A percentile compares a stretch with the other conserved stretches of the same genome.
These are phyloP conservation scores for Durio zibethinus DNA, from an alignment of 345 rosid species.

Conservation along the genomic window DNA sequence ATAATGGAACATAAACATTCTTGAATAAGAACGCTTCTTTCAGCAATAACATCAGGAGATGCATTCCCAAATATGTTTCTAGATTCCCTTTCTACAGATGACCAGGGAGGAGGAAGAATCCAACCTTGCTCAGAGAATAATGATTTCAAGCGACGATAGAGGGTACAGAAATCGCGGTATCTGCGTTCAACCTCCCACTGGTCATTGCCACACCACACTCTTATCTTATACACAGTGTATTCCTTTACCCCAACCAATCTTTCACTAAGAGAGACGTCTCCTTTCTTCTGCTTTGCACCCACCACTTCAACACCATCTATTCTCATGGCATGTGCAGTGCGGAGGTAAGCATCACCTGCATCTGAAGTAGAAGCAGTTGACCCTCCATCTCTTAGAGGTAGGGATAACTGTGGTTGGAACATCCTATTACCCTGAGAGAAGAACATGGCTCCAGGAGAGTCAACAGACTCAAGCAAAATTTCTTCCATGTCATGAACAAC, in stretches of 20 bases:
- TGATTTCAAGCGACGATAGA: slow-evolving; percentile 74
- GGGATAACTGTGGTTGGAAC: slow-evolving; percentile 47
- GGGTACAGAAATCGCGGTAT: slow-evolving; percentile 87
- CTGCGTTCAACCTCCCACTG: slow-evolving; percentile 93
- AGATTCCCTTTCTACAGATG: slow-evolving; percentile 75
- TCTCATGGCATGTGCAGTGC: slow-evolving; percentile 34
- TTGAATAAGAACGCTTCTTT: slow-evolving; percentile 85
- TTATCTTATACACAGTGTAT: slow-evolving; percentile 76
- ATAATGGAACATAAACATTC: slow-evolving; percentile 73
- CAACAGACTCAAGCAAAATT: slow-evolving; percentile 73
- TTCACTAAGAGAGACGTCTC: slow-evolving; percentile 88
- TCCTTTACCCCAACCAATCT: slow-evolving; percentile 95
- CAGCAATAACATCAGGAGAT: slow-evolving; percentile 75
- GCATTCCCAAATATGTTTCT: slow-evolving; percentile 77
- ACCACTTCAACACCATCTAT: slow-evolving; percentile 82
- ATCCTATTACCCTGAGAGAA: slow-evolving; percentile 46
- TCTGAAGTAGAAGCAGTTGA: slow-evolving; percentile 72
- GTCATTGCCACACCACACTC: slow-evolving; percentile 71
- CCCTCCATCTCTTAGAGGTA: slow-evolving; percentile 71
- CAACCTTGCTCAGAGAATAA: slow-evolving; percentile 71
- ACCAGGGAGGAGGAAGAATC: slow-evolving; percentile 87
- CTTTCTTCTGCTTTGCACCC: slow-evolving; percentile 89
- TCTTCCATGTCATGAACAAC: slow-evolving; percentile 97
- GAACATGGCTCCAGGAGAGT: slow-evolving; percentile 64
- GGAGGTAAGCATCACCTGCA: slow-evolving; percentile 39